A percentile compares a stretch with the other conserved stretches of the same genome.
These are phyloP conservation scores for Pseudocercospora macadamiae DNA, from an alignment of 2,329 filamentous ascomycete species.

Conservation along the genomic window DNA sequence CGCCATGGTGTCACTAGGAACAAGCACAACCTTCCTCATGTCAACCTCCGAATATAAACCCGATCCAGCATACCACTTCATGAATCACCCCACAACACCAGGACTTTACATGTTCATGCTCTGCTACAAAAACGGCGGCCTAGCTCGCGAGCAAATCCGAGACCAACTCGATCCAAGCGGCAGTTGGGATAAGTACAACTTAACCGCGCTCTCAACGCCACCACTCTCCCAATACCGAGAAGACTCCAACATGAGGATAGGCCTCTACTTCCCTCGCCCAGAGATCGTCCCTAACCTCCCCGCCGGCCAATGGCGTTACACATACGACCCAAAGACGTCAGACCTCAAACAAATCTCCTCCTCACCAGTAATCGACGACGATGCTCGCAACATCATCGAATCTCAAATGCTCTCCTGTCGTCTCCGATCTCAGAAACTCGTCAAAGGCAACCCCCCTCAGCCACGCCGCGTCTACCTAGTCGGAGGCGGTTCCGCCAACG, in stretches of 20 bases:
- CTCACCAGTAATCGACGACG: constrained; percentile 56
- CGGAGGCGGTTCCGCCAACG: constrained; percentile 86
- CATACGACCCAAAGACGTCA: constrained; percentile 55
- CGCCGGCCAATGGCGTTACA: constrained; percentile 85
- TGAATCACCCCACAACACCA: constrained; percentile 91
- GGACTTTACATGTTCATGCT: constrained; percentile 99
- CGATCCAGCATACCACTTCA: constrained; percentile 91
- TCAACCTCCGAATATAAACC: constrained; percentile 89
- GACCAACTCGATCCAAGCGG: constrained; percentile 69
- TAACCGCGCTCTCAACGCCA: constrained; percentile 66
- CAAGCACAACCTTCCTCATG: constrained; percentile 97
- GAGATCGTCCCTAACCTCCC: constrained; percentile 94
- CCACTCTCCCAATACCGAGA: constrained; percentile 65
- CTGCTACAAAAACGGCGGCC: constrained; percentile 97
- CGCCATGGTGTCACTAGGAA: constrained; percentile 92
- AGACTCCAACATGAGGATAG: constrained; percentile 70
- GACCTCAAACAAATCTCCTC: constrained; percentile 45
- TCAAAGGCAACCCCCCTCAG: constrained; percentile 70
- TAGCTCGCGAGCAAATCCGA: constrained; percentile 87
- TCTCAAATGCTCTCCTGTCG: constrained; percentile 92
- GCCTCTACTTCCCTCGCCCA: constrained; percentile 91
- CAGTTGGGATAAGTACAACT: constrained; percentile 81
- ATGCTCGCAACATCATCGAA: constrained; percentile 86
- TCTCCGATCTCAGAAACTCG: constrained; percentile 77
- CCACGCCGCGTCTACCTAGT: constrained; percentile 91